Conservation (phyloP, 352 stramenopile species). For the Phytophthora lateralis region DNA sequence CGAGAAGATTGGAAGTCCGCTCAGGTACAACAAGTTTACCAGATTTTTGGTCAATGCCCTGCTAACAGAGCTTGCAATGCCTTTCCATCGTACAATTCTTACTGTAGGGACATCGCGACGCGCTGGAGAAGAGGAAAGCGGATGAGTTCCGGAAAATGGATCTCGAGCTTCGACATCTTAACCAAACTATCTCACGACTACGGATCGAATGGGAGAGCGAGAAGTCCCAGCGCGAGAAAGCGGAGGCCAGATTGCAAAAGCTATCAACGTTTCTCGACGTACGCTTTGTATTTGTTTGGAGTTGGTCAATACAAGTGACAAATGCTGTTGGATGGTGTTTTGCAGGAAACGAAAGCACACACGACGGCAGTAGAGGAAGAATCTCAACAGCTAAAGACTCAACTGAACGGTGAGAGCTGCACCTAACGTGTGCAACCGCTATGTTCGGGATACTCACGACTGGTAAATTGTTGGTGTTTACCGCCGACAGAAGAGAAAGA, state of each 20-base stretch:
- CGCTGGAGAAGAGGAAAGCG: constrained; percentile 39
- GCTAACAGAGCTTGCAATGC: neutral
- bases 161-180: constrained; percentile 54
- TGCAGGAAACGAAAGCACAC: constrained; percentile 46
- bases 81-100: neutral
- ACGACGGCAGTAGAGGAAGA: constrained; percentile 44
- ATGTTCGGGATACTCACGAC: neutral
- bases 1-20: constrained; percentile 53
- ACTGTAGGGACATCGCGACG: constrained; percentile 12
- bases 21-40: constrained; percentile 27
- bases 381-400: constrained; percentile 32
- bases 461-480: no score
- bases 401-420: constrained; percentile 43
- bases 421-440: neutral
- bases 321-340: constrained; percentile 6
- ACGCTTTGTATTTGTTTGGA: neutral
- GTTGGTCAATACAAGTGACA: neutral
- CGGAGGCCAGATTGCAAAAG: constrained; percentile 40
- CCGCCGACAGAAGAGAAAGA: constrained; percentile 27
- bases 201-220: constrained; percentile 59
- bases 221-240: constrained; percentile 47
- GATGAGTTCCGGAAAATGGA: constrained; percentile 61
- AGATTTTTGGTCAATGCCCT: neutral
- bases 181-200: constrained; percentile 44
- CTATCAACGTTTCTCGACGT: constrained; percentile 46